Percentiles rank a stretch among this genome's conserved stretches.
phyloP scores from a whole-genome alignment of 2,329 filamentous ascomycete genomes.

The Aspergillus sp. region DNA sequence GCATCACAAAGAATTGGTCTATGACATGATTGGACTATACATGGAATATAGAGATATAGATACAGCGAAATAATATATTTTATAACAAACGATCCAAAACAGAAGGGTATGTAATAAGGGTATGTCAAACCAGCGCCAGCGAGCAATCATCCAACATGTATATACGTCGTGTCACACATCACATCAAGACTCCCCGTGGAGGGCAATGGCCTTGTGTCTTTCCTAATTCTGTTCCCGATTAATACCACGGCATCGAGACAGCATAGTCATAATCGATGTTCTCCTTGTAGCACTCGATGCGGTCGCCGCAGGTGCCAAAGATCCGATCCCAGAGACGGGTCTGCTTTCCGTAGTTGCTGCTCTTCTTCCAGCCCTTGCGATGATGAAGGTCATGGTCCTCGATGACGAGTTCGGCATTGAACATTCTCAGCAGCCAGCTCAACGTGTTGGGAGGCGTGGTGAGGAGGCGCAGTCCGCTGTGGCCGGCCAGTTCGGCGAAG shows the following conservation, averaged over 20 bases:
- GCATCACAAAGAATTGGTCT: no score
- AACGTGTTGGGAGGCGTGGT: conserved; percentile 34
- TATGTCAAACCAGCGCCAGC: neutral
- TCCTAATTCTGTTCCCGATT: neutral
- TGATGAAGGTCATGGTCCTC: conserved; percentile 46
- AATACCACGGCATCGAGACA: conserved; percentile 29
- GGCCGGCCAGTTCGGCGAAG: conserved; percentile 30
- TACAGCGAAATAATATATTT: neutral
- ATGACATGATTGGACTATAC: neutral
- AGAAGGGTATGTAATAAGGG: neutral
- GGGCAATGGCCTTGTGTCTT: neutral
- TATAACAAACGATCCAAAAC: neutral
- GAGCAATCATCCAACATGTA: neutral
- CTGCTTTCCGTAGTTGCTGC: conserved; percentile 41
- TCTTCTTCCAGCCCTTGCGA: conserved; percentile 39
- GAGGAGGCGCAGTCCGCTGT: conserved; percentile 32
- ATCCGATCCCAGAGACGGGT: conserved; percentile 39
- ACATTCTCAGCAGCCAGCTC: conserved; percentile 32
- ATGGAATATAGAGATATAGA: no score
- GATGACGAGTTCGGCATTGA: conserved; percentile 40
- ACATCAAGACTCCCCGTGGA: neutral
- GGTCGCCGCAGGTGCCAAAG: conserved; percentile 35
- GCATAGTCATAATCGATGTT: conserved; percentile 33
- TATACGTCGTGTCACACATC: neutral
- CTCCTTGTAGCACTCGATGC: conserved; percentile 33